Evolutionary conservation across 2,329 filamentous ascomycete genomes (phyloP).

Genomic region (Aspergillus ochraceus): DNA sequence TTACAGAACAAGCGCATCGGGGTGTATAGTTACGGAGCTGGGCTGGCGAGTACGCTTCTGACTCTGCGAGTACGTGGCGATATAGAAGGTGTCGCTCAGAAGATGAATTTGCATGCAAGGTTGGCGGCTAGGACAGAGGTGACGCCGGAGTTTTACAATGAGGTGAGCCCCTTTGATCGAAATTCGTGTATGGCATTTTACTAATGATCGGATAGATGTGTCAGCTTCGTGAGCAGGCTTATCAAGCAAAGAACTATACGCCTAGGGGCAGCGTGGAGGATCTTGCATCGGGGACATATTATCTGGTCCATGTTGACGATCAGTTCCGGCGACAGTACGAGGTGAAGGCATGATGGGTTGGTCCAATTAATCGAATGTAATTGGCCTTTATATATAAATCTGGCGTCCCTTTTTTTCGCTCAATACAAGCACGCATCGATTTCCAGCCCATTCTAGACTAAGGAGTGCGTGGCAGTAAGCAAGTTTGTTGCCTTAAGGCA

Average conservation of each 20-base stretch:
- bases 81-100: conserved; percentile 66
- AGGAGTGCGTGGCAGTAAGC: no score
- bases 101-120: conserved; percentile 67
- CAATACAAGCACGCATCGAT: no score
- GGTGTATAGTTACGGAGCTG: conserved; percentile 78
- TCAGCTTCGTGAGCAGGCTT: conserved; percentile 76
- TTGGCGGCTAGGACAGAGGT: not conserved
- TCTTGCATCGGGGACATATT: conserved; percentile 69
- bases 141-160: not conserved
- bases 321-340: conserved; percentile 82
- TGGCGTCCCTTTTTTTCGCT: no score
- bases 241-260: conserved; percentile 76
- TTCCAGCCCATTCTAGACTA: no score
- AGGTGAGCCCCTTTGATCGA: not conserved
- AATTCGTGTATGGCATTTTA: not conserved
- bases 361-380: no score
- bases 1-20: conserved; percentile 71
- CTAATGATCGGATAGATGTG: conserved; percentile 60
- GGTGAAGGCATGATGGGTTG: conserved; percentile 61
- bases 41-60: conserved; percentile 73
- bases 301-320: conserved; percentile 76
- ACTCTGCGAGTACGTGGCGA: conserved; percentile 66
- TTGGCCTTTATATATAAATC: no score
- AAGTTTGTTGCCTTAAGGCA: no score
- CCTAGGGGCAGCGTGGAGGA: conserved; percentile 68